Base-by-base conservation (phyloP, 345 rosid species). In the Syzygium oleosum region DNA sequence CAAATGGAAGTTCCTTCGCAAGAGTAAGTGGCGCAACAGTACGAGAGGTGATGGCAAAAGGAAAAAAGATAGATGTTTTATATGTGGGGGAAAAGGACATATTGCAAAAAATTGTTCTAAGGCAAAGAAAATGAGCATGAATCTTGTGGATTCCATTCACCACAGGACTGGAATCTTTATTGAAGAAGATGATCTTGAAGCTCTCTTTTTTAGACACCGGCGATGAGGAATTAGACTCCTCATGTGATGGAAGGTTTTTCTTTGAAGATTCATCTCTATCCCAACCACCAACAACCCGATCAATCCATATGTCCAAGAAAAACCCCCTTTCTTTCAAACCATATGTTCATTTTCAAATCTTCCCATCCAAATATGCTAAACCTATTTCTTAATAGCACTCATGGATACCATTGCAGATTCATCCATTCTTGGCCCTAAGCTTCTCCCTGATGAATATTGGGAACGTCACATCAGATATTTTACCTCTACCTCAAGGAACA, bases 151-250 rank as follows among this genome's bases (percentile, higher is more conserved):
- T 2, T 0, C 38, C 19, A 63, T n/a, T 31, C 16, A n/a, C 17
- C 31, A 63, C 4, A n/a, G 29, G 16, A n/a, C 0, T 3, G 0
- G 38, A 2, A 63, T 63, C 34, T n/a, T 19, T 23, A 0, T 3
- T 2, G 38, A 13, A n/a, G 31, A 59, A 27, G 34, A n/a, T n/a
- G 34, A 27, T n/a, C 34, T 63, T 63, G 38, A 63, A 8, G n/a
- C 2, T 1, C 0, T n/a, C 10, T n/a, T 63, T 63, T 17, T 63
- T 0, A 7, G 1, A n/a, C 12, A n/a, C 31, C 15, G 38, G 3
- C 14, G 19, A 14, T n/a, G 5, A 13, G 29, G 19, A 17, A 25
- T 16, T 9, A n/a, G 7, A 63, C 8, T 3, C 16, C 29, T 43
- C 46, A 43, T 43, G 46, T 9, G 15, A 29, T 3, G 2, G 73